phyloP scores from a whole-genome alignment of 2,329 filamentous ascomycete species.

The Fusarium scirpi region DNA sequence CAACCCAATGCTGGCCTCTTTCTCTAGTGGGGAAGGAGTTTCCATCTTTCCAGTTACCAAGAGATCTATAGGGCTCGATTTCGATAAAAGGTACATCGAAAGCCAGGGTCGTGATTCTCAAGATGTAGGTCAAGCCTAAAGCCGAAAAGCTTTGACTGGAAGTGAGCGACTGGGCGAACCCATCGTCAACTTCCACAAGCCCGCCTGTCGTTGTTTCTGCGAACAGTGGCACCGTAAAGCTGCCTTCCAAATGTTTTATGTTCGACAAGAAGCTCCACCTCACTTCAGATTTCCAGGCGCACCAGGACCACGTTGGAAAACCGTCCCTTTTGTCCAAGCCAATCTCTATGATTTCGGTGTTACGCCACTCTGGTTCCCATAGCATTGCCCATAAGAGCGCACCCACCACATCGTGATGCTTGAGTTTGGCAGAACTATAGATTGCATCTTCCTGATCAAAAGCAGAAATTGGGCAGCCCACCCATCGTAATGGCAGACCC shows the following conservation, averaged over 20 bases:
- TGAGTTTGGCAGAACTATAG: neutral
- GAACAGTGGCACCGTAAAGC: neutral
- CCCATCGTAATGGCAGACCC: neutral
- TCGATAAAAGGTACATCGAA: neutral
- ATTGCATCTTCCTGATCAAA: neutral
- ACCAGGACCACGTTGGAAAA: neutral
- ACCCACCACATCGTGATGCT: neutral
- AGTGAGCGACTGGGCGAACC: neutral
- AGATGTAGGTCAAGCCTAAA: neutral
- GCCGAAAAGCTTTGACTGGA: neutral
- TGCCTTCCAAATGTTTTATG: neutral
- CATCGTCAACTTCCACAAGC: neutral
- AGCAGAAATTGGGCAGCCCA: neutral
- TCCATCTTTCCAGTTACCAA: neutral
- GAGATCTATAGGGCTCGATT: neutral
- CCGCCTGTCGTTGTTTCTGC: neutral
- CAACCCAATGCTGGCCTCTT: neutral
- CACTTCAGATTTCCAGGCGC: neutral
- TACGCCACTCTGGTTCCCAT: neutral
- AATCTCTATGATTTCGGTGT: neutral
- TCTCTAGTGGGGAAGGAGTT: neutral
- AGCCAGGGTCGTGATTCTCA: neutral
- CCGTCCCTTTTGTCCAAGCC: neutral
- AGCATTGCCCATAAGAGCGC: neutral
- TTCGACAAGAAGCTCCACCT: neutral